Base-by-base conservation (phyloP, 768 basidiomycete species). In the Pulveroboletus frians region DNA sequence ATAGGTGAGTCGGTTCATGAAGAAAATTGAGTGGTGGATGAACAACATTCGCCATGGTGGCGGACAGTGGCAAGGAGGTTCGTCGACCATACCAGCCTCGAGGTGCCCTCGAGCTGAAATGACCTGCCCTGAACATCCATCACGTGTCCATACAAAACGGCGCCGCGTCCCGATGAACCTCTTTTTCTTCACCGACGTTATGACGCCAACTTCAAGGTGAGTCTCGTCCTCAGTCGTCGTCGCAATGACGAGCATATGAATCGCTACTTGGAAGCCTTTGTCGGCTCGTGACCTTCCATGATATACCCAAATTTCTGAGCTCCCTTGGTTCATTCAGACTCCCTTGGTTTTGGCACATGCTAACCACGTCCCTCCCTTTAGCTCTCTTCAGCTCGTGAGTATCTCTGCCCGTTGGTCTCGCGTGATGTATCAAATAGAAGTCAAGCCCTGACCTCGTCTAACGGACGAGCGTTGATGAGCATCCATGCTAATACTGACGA, bases 221-320 rank as follows among this genome's bases (percentile, higher is more conserved):
- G 71, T 68, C 27, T 47, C 55, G 23, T 58, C 47, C 57, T 21
- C 39, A 31, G 14, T 29, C 31, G 8, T 48, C 40, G 49, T 52
- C 46, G 62, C 69, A 30, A 69, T 78, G 88, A 90, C 75, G 87
- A 89, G 65, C 75, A 65, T 56, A 73, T 69, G 86, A 88, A 90
- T 89, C 87, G 86, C 86, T 89, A 90, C 88, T 80, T 88, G 65
- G 88, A 90, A 81, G 81, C 57, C 64, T 66, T 53, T 21, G 6
- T 51, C 53, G 70, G 85, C 79, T 83, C 20, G 76, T 88, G 87
- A 90, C 71, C 67, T 65, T 70, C 65, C 71, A 74, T 73, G 65
- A 79, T 72, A 91, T 90, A 91, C 88, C 88, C 88, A 90, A 91
- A 89, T 91, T 90, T 89, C 88, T 73, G 88, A 90, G 76, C 72